Evolutionary conservation across 2,329 filamentous ascomycete species (phyloP).

Genomic region (Calonectria pseudoturangicola): DNA sequence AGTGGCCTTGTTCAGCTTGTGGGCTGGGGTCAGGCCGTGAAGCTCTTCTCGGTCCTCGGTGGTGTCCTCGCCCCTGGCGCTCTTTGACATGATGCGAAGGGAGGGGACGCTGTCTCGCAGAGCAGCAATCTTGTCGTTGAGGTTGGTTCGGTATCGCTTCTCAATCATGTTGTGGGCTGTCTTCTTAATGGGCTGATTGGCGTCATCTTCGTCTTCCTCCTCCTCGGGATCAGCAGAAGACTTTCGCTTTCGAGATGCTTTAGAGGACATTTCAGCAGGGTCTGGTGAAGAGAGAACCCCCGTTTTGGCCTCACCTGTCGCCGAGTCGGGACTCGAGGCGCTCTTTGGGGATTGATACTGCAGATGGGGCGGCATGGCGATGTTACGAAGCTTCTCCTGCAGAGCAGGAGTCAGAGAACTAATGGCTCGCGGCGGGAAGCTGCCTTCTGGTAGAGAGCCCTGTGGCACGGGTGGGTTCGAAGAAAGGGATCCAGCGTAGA

Average conservation of each 20-base stretch:
- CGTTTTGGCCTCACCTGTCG: constrained; percentile 67
- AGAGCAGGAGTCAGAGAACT: constrained; percentile 72
- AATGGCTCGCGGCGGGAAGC: constrained; percentile 55
- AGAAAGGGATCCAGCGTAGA: constrained; percentile 58
- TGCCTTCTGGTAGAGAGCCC: constrained; percentile 57
- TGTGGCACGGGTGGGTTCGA: constrained; percentile 50
- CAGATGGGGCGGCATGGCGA: constrained; percentile 79
- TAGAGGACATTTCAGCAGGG: constrained; percentile 63
- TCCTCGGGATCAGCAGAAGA: constrained; percentile 74
- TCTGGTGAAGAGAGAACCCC: constrained; percentile 77
- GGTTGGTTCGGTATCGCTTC: constrained; percentile 95
- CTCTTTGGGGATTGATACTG: constrained; percentile 77
- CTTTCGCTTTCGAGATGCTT: constrained; percentile 80
- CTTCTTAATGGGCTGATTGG: constrained; percentile 82
- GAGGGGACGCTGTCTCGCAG: constrained; percentile 94
- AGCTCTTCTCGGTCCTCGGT: constrained; percentile 85
- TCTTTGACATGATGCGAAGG: constrained; percentile 88
- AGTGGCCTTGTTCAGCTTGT: constrained; percentile 98
- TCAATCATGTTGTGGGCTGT: constrained; percentile 99
- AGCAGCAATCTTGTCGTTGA: constrained; percentile 97
- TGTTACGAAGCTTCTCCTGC: constrained; percentile 76
- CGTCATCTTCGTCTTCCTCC: constrained; percentile 73
- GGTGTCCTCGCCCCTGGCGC: constrained; percentile 79
- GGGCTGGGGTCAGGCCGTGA: constrained; percentile 86
- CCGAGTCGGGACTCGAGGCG: constrained; percentile 75